Evolutionary conservation across 2,329 filamentous ascomycete genomes (phyloP).

Genomic region (Chrysoporthe austroafricana): DNA sequence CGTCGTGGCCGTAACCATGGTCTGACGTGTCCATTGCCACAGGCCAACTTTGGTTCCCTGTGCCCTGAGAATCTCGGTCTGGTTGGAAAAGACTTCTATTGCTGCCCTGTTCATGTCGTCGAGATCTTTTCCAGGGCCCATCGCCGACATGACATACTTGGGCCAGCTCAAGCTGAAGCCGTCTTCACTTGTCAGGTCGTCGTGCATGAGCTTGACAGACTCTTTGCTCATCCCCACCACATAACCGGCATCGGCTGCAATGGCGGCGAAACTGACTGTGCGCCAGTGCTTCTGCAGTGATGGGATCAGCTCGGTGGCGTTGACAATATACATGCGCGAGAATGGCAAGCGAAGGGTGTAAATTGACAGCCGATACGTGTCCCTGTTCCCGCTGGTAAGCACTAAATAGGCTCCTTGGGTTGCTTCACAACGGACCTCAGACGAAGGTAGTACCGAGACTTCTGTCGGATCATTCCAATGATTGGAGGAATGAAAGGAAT

Average conservation of each 20-base stretch:
- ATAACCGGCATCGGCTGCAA: slow-evolving; percentile 32
- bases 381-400: slow-evolving; percentile 12
- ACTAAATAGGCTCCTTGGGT: not conserved
- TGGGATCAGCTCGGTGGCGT: slow-evolving; percentile 34
- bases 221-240: slow-evolving; percentile 35
- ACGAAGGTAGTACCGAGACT: not conserved
- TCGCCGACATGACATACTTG: slow-evolving; percentile 6
- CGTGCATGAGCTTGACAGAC: slow-evolving; percentile 32
- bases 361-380: slow-evolving; percentile 32
- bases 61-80: slow-evolving; percentile 27
- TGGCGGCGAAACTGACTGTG: slow-evolving; percentile 33
- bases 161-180: slow-evolving; percentile 7
- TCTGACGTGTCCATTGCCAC: slow-evolving; percentile 30
- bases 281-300: too few relatives aligned
- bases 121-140: slow-evolving; percentile 24
- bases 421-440: not conserved
- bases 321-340: slow-evolving; percentile 35
- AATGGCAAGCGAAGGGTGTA: slow-evolving; percentile 36
- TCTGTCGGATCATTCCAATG: not conserved
- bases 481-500: slow-evolving; percentile 12
- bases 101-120: slow-evolving; percentile 32
- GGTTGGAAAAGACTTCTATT: slow-evolving; percentile 30
- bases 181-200: slow-evolving; percentile 15
- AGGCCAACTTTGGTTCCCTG: slow-evolving; percentile 23
- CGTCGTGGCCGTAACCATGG: slow-evolving; percentile 32